Conservation (phyloP, 805 yeast species). For the Tetrapisispora pingtungensis region DNA sequence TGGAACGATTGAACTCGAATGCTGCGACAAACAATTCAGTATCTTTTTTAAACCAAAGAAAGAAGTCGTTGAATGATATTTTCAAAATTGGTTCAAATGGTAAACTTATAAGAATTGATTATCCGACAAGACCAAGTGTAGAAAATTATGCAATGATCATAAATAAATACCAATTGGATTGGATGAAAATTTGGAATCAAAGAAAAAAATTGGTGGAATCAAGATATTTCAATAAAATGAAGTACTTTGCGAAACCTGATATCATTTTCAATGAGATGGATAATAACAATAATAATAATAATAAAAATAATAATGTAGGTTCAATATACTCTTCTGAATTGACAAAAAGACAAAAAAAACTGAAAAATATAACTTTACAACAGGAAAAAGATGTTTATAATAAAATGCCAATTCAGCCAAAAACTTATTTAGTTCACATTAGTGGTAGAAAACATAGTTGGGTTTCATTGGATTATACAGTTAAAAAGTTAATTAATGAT, state of each 20-base stretch:
- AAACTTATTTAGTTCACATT: slow-evolving; percentile 54
- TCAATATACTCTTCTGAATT: slow-evolving; percentile 18
- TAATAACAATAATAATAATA: slow-evolving; percentile 5
- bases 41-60: not conserved
- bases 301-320: slow-evolving; percentile 3
- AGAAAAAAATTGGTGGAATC: slow-evolving; percentile 12
- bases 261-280: slow-evolving; percentile 5
- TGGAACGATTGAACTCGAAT: not conserved
- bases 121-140: slow-evolving; percentile 28
- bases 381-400: slow-evolving; percentile 13
- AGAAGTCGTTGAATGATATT: slow-evolving; percentile 6
- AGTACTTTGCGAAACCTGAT: slow-evolving; percentile 16
- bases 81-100: slow-evolving; percentile 25
- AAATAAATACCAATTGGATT: slow-evolving; percentile 17
- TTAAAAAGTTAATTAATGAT: slow-evolving; percentile 43
- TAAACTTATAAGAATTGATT: slow-evolving; percentile 26
- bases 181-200: slow-evolving; percentile 17
- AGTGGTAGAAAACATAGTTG: slow-evolving; percentile 70
- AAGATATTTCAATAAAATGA: slow-evolving; percentile 11
- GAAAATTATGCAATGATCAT: slow-evolving; percentile 24
- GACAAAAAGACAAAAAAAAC: slow-evolving; percentile 19
- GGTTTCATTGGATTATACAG: slow-evolving; percentile 70
- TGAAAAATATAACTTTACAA: slow-evolving; percentile 13
- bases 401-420: slow-evolving; percentile 19
- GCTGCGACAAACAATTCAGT: not conserved